A percentile compares a stretch with the other conserved stretches of the same genome.
Evolutionary conservation across 1,284 basidiomycete species (phyloP).

Genomic region (Pulveroboletus sp.): DNA sequence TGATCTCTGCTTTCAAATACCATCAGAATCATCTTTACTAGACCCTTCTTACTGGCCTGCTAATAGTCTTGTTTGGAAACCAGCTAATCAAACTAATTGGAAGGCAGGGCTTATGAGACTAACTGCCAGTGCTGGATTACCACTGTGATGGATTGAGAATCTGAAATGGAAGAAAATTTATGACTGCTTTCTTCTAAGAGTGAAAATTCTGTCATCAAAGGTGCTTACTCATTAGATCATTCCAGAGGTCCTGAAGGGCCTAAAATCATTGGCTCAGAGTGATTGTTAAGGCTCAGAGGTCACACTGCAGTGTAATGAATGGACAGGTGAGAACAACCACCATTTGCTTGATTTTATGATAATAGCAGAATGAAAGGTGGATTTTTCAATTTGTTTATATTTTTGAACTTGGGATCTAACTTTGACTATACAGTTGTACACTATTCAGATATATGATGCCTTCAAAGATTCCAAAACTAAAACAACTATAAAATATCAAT

Average conservation of each 20-base stretch:
- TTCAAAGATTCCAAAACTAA: constrained; percentile 3
- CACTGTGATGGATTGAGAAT: constrained; percentile 12
- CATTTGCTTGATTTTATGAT: constrained; percentile 13
- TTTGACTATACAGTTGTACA: background rate
- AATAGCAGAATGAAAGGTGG: background rate
- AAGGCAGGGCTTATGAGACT: constrained; percentile 3
- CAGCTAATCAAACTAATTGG: constrained; percentile 4
- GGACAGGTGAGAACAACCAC: constrained; percentile 8
- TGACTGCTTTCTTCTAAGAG: constrained; percentile 4
- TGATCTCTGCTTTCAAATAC: background rate
- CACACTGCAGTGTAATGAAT: background rate
- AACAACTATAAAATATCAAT: no score
- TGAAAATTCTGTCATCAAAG: constrained; percentile 1
- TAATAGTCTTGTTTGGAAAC: background rate
- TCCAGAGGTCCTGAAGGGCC: background rate
- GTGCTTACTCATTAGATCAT: constrained; percentile 7
- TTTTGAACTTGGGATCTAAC: background rate
- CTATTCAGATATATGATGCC: constrained; percentile 6
- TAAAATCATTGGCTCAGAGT: background rate
- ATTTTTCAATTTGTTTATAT: background rate
- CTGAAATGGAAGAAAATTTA: constrained; percentile 10
- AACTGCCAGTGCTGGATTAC: constrained; percentile 8
- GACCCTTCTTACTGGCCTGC: background rate
- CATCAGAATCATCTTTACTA: background rate
- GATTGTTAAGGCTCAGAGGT: background rate